phyloP scores from a whole-genome alignment of 129 eudicot species.

The Artemisia tridentata region DNA sequence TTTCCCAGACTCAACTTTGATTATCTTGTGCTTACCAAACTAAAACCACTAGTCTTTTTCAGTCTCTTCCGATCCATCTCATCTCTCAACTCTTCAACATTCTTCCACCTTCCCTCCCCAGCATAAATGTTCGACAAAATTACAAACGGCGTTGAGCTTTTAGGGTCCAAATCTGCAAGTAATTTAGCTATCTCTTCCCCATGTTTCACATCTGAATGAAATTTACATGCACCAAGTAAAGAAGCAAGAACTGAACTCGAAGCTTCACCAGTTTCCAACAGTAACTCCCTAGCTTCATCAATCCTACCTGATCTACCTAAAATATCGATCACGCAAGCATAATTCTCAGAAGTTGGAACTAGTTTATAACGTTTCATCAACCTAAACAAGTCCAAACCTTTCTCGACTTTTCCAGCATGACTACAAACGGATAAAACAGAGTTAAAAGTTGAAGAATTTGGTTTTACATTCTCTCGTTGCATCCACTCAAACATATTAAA shows the following conservation, averaged over 20 bases:
- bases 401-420: constrained; percentile 58
- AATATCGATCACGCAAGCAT: constrained; percentile 61
- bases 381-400: constrained; percentile 51
- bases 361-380: constrained; percentile 34
- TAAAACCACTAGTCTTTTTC: constrained; percentile 52
- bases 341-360: constrained; percentile 39
- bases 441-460: constrained; percentile 59
- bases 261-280: constrained; percentile 44
- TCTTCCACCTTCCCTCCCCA: constrained; percentile 65
- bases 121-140: constrained; percentile 73
- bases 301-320: constrained; percentile 69
- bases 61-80: constrained; percentile 45
- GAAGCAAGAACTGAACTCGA: constrained; percentile 56
- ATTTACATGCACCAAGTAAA: constrained; percentile 61
- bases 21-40: constrained; percentile 39
- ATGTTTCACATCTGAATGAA: constrained; percentile 46
- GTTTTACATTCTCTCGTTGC: constrained; percentile 48
- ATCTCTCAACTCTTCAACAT: constrained; percentile 57
- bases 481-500: constrained; percentile 61
- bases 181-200: constrained; percentile 63
- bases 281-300: constrained; percentile 58
- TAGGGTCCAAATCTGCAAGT: constrained; percentile 56
- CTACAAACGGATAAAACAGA: constrained; percentile 72
- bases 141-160: constrained; percentile 50
- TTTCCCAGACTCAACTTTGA: background rate